Evolutionary conservation across 768 basidiomycete species (phyloP), one percentile per base, ranked within the genome.

Genomic region (Termitomyces sp.): DNA sequence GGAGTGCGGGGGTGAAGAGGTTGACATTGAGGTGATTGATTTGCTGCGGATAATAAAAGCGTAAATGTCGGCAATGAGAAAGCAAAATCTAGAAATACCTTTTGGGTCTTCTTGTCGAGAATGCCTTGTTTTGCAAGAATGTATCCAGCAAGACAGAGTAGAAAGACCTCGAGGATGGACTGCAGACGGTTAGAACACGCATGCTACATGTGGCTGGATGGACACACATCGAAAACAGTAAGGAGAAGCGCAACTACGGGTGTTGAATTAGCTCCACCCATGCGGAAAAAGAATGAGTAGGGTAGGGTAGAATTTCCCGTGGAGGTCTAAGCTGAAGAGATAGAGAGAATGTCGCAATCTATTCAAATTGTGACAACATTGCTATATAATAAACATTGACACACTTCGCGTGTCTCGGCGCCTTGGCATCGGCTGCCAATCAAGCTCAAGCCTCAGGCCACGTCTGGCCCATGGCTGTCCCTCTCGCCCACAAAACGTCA

Each of bases 111-210:
- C 68, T 93, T 94, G 67, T 98, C 94, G 18, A 96, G 81, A 47
- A 98, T 86, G 26, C 90, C 91, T 30, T 79, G 79, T 55, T 78
- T 71, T 1, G 95, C 92, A 40, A 98, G 85, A 26, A 86, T 74
- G 68, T 90, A 93, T 1, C 94, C 94, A 0, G 90, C 87, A 3
- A 91, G 66, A 74, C 92, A 95, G 57, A 94, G 76, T 44, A 96
- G 62, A 67, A 94, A 90, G 45, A 97, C 94, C 72, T 96, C 86
- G 32, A 91, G 75, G 60, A 96, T 94, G 9, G 92, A 92, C 92
- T 95, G 52, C 57, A 30, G n/a, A 30, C 22, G 13, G 33, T 5
- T 22, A 14, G 36, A 28, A 16, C 20, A 20, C 18, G 2, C n/a
- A 32, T 1, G 45, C 28, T 18, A 51, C n/a, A 30, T 14, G 22